Evolutionary conservation across 2,329 filamentous ascomycete species (phyloP), one percentile per base, ranked within the genome.

Genomic region (Exophiala calicioides): DNA sequence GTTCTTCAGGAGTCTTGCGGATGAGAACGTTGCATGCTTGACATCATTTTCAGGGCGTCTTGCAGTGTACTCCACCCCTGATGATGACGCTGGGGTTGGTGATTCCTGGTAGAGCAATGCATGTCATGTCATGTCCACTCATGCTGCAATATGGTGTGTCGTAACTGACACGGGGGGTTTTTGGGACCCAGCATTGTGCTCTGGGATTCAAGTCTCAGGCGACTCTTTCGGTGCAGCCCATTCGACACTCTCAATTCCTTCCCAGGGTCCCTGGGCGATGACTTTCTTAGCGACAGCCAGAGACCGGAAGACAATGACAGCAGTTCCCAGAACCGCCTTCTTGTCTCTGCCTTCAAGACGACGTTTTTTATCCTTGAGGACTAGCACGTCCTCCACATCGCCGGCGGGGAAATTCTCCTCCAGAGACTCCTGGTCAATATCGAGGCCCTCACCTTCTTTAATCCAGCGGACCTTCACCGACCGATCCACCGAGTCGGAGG

Each of bases 381-480:
- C 63, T 32, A 79, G 67, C 0, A 74, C 66, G 50, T 73, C 76
- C 51, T 83, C 78, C 9, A 84, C 68, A 34, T 72, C 69, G n/a
- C 80, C 80, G 56, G 81, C 82, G 12, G 68, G 64, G 59, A 82
- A 82, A 10, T 78, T 64, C 5, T 60, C 54, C 21, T 59, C 59
- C 8, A 83, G 54, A 7, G 65, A 63, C 2, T 75, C 71, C 41
- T 74, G 72, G 54, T 76, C 75, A 47, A 80, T 65, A 1, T 68
- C 61, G 5, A 68, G 59, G 1, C 70, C 69, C 7, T 63, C 64
- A 12, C 69, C 75, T 48, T 79, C 73, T 19, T 74, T 65, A 6
- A 69, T 58, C 70, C 78, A 83, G 5, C 78, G 74, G 9, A 82
- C 67, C 57, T 79, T 82, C 52, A 84, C 66, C 4, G 77, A 76